Conservation (phyloP, 768 basidiomycete species). For the Suillus lakei region DNA sequence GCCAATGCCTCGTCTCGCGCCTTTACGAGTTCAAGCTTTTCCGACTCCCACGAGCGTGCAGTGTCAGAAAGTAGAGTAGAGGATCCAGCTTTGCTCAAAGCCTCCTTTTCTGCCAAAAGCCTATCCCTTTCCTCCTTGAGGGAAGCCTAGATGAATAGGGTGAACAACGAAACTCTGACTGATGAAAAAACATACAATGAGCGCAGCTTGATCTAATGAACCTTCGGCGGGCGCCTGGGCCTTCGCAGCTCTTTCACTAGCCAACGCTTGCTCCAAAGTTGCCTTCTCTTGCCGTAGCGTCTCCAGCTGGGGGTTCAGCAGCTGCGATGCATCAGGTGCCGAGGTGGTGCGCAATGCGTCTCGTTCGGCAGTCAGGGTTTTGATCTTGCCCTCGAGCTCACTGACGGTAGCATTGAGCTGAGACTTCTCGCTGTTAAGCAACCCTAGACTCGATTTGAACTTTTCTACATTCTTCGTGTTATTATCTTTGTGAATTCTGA, state of each 20-base stretch:
- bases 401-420: constrained; percentile 32
- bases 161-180: not conserved
- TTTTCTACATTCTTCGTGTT: constrained; percentile 18
- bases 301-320: constrained; percentile 39
- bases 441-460: constrained; percentile 29
- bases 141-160: constrained; percentile 44
- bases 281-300: constrained; percentile 43
- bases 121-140: constrained; percentile 65
- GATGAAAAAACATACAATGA: constrained; percentile 34
- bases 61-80: constrained; percentile 33
- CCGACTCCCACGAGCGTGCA: constrained; percentile 55
- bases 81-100: constrained; percentile 28
- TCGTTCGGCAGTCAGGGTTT: constrained; percentile 32
- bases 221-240: constrained; percentile 16
- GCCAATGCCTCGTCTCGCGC: constrained; percentile 63
- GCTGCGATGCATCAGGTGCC: constrained; percentile 28
- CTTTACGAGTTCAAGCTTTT: constrained; percentile 62
- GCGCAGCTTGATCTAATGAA: constrained; percentile 27
- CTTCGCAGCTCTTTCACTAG: constrained; percentile 40
- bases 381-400: constrained; percentile 31
- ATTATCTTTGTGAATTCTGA: constrained; percentile 41
- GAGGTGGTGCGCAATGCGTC: constrained; percentile 29
- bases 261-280: constrained; percentile 42
- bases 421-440: constrained; percentile 33
- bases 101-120: constrained; percentile 63